phyloP scores from a whole-genome alignment of 306 rosid species.

The Rosa chinensis region DNA sequence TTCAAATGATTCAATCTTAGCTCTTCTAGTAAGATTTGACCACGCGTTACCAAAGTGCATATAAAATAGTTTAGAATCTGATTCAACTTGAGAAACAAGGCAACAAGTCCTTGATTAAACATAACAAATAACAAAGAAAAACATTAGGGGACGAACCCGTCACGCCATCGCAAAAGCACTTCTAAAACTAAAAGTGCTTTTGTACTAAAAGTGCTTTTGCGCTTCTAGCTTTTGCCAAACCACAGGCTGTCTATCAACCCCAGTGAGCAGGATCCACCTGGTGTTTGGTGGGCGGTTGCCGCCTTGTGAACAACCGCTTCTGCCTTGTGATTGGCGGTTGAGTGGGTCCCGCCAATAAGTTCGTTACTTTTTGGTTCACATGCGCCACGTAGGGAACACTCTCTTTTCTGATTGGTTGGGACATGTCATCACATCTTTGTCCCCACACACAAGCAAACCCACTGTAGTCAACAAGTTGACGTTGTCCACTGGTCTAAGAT shows the following conservation, averaged over 20 bases:
- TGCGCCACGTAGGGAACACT: constrained; percentile 16
- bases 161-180: neutral
- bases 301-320: neutral
- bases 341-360: constrained; percentile 15
- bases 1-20: too few relatives aligned
- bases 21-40: too few relatives aligned
- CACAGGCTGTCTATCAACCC: neutral
- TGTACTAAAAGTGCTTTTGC: neutral
- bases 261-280: too few relatives aligned
- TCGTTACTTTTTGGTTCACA: constrained; percentile 30
- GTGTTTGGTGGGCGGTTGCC: neutral
- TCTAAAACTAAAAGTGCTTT: neutral
- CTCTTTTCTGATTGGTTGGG: neutral
- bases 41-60: too few relatives aligned
- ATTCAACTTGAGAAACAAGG: too few relatives aligned
- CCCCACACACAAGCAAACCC: neutral
- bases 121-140: too few relatives aligned
- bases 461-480: constrained; percentile 5
- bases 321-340: constrained; percentile 24
- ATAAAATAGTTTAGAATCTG: too few relatives aligned
- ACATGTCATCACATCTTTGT: neutral
- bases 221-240: neutral
- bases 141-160: too few relatives aligned
- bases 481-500: neutral
- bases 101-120: too few relatives aligned